Conservation (phyloP, 148 eudicot species). For the Amaranthus cruentus region DNA sequence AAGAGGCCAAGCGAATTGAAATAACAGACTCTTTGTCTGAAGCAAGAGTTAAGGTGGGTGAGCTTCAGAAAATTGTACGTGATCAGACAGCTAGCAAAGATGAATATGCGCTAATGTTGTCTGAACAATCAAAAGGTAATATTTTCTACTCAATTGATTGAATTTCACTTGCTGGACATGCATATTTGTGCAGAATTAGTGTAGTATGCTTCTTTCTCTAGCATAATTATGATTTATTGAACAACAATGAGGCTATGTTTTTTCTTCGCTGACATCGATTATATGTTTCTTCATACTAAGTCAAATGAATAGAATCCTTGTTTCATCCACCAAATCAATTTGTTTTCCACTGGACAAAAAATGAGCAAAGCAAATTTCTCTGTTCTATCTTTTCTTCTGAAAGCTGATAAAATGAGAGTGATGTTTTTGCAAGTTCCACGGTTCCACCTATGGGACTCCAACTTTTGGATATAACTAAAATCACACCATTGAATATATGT, state of each 20-base stretch:
- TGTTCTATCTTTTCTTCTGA: neutral
- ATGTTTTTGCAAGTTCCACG: neutral
- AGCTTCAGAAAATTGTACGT: conserved; percentile 57
- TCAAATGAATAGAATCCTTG: neutral
- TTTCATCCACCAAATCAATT: neutral
- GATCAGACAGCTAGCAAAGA: conserved; percentile 61
- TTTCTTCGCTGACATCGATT: neutral
- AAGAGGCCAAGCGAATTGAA: conserved; percentile 74
- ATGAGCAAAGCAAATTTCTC: neutral
- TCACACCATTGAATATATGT: too few species aligned
- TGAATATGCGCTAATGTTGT: conserved; percentile 59
- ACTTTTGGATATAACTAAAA: neutral
- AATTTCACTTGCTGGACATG: neutral
- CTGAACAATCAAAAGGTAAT: conserved; percentile 67
- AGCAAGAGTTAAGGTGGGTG: conserved; percentile 56
- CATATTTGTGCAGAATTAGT: neutral
- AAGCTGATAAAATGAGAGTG: neutral
- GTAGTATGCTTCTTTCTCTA: neutral
- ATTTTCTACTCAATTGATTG: neutral
- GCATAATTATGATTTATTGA: neutral
- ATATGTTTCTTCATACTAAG: neutral
- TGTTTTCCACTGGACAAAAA: neutral
- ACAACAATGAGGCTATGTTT: neutral
- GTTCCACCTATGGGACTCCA: neutral
- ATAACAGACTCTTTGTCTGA: conserved; percentile 50